phyloP scores from a whole-genome alignment of 768 basidiomycete species.

The Crepidotus variabilis region DNA sequence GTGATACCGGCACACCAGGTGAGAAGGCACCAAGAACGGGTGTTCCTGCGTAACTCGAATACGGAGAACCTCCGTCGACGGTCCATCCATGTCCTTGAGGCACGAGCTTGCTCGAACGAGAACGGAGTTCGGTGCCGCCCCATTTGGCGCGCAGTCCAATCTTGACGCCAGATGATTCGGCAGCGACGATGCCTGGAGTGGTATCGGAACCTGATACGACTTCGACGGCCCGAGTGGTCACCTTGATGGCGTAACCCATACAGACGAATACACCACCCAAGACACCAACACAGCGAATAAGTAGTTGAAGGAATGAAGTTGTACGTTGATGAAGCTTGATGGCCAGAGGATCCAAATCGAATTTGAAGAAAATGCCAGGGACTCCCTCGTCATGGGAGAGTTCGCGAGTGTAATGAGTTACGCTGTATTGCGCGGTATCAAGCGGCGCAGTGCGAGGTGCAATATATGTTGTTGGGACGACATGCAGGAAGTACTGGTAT shows the following conservation, averaged over 20 bases:
- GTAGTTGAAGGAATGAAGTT: slow-evolving; percentile 71
- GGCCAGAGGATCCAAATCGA: slow-evolving; percentile 88
- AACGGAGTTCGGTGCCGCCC: slow-evolving; percentile 60
- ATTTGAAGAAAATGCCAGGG: slow-evolving; percentile 98
- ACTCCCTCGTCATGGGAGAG: slow-evolving; percentile 74
- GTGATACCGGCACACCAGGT: slow-evolving; percentile 22
- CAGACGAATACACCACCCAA: slow-evolving; percentile 90
- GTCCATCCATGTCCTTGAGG: slow-evolving; percentile 61
- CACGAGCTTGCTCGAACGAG: slow-evolving; percentile 46
- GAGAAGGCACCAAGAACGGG: slow-evolving; percentile 28
- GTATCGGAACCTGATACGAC: slow-evolving; percentile 55
- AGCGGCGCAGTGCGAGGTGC: slow-evolving; percentile 64
- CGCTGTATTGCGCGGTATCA: slow-evolving; percentile 85
- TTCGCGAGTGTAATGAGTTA: slow-evolving; percentile 84
- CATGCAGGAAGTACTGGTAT: slow-evolving; percentile 92
- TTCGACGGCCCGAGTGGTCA: slow-evolving; percentile 62
- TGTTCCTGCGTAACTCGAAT: slow-evolving; percentile 29
- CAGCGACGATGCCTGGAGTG: slow-evolving; percentile 53
- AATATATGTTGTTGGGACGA: slow-evolving; percentile 94
- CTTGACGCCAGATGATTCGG: slow-evolving; percentile 58
- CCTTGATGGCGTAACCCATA: slow-evolving; percentile 69
- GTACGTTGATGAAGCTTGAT: slow-evolving; percentile 88
- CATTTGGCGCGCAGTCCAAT: slow-evolving; percentile 60
- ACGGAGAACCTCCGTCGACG: slow-evolving; percentile 42
- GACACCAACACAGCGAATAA: slow-evolving; percentile 88